A percentile compares a stretch with the other conserved stretches of the same genome.
Evolutionary conservation across 2,329 filamentous ascomycete species (phyloP).

Genomic region (Colletotrichum sansevieriae): DNA sequence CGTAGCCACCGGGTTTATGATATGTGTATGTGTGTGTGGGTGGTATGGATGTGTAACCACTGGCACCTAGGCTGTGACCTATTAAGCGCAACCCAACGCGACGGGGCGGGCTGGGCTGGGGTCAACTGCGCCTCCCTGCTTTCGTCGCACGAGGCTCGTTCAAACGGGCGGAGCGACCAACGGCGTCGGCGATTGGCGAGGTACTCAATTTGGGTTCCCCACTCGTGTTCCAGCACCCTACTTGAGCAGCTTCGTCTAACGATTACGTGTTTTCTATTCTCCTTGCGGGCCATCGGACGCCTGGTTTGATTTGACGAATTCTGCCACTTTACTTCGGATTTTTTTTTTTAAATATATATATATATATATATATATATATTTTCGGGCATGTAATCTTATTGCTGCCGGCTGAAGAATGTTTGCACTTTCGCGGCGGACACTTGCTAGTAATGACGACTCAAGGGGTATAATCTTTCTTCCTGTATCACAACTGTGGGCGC

Average conservation of each 20-base stretch:
- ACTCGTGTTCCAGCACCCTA: slow-evolving; percentile 35
- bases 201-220: slow-evolving; percentile 19
- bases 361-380: no score
- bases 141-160: slow-evolving; percentile 27
- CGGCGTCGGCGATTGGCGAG: slow-evolving; percentile 32
- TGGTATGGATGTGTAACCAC: slow-evolving; percentile 15
- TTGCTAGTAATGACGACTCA: slow-evolving; percentile 10
- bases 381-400: slow-evolving; percentile 3
- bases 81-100: slow-evolving; percentile 23
- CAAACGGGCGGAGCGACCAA: slow-evolving; percentile 38
- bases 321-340: background rate
- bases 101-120: slow-evolving; percentile 26
- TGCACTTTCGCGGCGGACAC: background rate
- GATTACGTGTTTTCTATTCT: slow-evolving; percentile 11
- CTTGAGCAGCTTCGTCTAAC: slow-evolving; percentile 30
- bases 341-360: no score
- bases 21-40: background rate
- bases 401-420: slow-evolving; percentile 21
- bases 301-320: slow-evolving; percentile 17
- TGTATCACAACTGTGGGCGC: slow-evolving; percentile 10
- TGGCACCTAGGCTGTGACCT: slow-evolving; percentile 11
- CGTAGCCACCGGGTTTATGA: slow-evolving; percentile 29
- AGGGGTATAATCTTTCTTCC: slow-evolving; percentile 22
- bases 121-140: slow-evolving; percentile 38
- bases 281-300: background rate